Conservation (phyloP, 2,329 filamentous ascomycete species). For the Aspergillus candidus region DNA sequence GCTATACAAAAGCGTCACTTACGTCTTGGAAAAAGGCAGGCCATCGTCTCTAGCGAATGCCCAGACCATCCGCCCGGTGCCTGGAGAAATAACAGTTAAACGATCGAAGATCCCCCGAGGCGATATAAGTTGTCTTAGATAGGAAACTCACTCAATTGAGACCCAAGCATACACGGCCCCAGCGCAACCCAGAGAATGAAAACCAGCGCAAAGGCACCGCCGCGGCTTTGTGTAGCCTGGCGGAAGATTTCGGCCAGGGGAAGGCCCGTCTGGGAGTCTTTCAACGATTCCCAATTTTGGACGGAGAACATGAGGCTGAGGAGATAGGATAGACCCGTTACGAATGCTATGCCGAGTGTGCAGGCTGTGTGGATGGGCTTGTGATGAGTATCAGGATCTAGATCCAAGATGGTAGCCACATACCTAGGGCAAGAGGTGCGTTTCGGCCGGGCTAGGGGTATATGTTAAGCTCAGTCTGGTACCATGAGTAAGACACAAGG, state of each 20-base stretch:
- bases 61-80: constrained; percentile 52
- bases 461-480: background rate
- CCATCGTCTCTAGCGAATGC: constrained; percentile 52
- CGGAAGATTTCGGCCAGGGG: constrained; percentile 63
- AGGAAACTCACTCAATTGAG: constrained; percentile 24
- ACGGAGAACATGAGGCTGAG: constrained; percentile 50
- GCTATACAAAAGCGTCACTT: background rate
- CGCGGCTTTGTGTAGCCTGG: constrained; percentile 48
- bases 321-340: constrained; percentile 46
- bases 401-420: background rate
- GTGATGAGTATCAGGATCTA: background rate
- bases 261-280: constrained; percentile 39
- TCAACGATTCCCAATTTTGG: constrained; percentile 42
- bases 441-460: constrained; percentile 24
- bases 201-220: constrained; percentile 48
- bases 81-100: constrained; percentile 24
- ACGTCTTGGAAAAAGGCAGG: constrained; percentile 26
- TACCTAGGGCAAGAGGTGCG: constrained; percentile 28
- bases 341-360: constrained; percentile 47
- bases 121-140: constrained; percentile 8
- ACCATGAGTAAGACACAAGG: no score
- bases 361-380: constrained; percentile 26
- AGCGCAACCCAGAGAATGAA: constrained; percentile 34
- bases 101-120: background rate
- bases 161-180: constrained; percentile 29